Base-by-base conservation (phyloP, 208 protist species). In the Strigomonas oncopelti region DNA sequence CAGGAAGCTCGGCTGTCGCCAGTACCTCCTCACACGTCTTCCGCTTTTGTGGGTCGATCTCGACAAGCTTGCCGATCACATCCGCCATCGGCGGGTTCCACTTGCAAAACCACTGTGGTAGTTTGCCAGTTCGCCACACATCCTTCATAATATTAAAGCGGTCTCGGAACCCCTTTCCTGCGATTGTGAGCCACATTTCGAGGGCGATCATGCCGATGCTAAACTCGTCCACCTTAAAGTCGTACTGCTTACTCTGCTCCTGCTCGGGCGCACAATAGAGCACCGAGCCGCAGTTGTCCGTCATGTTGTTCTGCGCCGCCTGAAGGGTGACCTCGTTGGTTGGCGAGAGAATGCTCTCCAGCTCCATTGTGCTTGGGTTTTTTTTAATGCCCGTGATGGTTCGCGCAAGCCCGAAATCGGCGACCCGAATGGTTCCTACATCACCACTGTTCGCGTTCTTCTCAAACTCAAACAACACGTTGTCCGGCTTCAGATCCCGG, bases 221-320 rank as follows among this genome's bases (percentile, higher is more conserved):
- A 65, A 91, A 95, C 69, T 93, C 87, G 57, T 95, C 90, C 36
- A 95, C 87, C 62, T 90, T 95, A 74, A 90, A 82, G 61, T 77
- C 84, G 71, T 95, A 95, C n/a, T 79, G 48, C 11, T 78, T 65
- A n/a, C 90, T 85, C 16, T 75, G 74, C 61, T 88, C 79, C 60
- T 91, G 85, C 69, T 95, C 87, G 3, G 90, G 90, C 0, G 87
- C 87, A 55, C 85, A 92, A 72, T 95, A 95, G 48, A 93, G 71
- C 69, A 93, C 85, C 31, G 90, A 88, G 32, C 90, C 90, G 28
- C 80, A 78, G 53, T 88, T 81, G 28, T 78, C 80, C 20, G 84
- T 91, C 24, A 79, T 73, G 27, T 62, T 48, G 58, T 65, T 72
- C 32, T 32, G 58, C 27, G 45, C 27, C 42, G 46, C 46, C 18